Percentiles rank a stretch among this genome's conserved stretches.
Evolutionary conservation across 1,284 basidiomycete species (phyloP).

Genomic region (Irpex sp.): DNA sequence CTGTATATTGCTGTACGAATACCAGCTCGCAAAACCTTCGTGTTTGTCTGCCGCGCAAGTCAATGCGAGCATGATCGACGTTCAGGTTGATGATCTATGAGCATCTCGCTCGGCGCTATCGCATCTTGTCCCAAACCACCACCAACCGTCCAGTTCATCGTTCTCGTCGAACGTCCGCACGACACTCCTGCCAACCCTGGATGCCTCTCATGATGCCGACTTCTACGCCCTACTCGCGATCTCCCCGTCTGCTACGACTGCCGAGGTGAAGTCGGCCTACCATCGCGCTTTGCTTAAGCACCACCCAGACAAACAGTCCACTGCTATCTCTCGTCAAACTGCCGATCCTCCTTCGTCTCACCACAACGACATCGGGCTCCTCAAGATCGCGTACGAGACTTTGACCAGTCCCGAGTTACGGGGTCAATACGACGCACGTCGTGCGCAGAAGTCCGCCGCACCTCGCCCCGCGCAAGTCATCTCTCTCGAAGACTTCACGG

Average conservation of each 20-base stretch:
- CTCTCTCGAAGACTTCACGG: slow-evolving; percentile 67
- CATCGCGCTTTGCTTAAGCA: slow-evolving; percentile 56
- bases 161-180: not conserved
- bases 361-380: slow-evolving; percentile 43
- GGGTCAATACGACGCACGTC: slow-evolving; percentile 43
- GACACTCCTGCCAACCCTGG: slow-evolving; percentile 1
- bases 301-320: slow-evolving; percentile 64
- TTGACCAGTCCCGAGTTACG: slow-evolving; percentile 47
- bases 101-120: not conserved
- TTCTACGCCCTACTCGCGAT: slow-evolving; percentile 33
- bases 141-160: not conserved
- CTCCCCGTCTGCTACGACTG: slow-evolving; percentile 24
- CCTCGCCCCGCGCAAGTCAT: slow-evolving; percentile 73
- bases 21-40: no score
- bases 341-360: no score
- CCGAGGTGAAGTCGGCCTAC: slow-evolving; percentile 67
- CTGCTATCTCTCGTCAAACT: not conserved
- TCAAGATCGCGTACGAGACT: slow-evolving; percentile 60
- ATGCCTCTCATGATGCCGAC: slow-evolving; percentile 17
- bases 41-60: no score
- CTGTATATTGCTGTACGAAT: no score
- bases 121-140: not conserved
- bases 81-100: no score
- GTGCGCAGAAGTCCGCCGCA: slow-evolving; percentile 17
- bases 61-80: no score